phyloP scores from a whole-genome alignment of 495 filamentous ascomycete genomes.

The Daldinia childiae region DNA sequence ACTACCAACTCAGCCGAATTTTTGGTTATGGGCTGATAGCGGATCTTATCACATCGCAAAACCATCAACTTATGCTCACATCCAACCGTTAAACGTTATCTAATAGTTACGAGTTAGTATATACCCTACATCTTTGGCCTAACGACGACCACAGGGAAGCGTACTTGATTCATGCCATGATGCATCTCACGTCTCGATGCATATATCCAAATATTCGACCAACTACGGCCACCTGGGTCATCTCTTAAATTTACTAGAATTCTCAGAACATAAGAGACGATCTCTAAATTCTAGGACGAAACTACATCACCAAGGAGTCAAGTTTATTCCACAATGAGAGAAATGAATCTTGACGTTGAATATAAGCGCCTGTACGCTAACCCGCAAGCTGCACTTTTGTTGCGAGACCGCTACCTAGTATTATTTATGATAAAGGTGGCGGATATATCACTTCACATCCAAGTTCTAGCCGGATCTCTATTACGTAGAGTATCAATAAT shows the following conservation, averaged over 20 bases:
- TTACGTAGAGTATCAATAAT: not conserved
- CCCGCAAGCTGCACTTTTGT: not conserved
- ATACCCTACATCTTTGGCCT: not conserved
- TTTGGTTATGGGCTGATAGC: not conserved
- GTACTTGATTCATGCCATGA: not conserved
- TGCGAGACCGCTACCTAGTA: not conserved
- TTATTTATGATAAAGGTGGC: not conserved
- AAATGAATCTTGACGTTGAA: not conserved
- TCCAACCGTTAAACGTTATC: not conserved
- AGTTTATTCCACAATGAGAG: not conserved
- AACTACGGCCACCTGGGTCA: not conserved
- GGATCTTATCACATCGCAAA: not conserved
- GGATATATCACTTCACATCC: not conserved
- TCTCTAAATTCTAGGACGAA: not conserved
- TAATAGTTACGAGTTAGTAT: not conserved
- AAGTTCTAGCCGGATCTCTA: not conserved
- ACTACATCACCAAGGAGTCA: not conserved
- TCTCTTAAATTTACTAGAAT: not conserved
- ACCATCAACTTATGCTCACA: not conserved
- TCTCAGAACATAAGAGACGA: not conserved
- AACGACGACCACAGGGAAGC: not conserved
- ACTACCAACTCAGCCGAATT: not conserved
- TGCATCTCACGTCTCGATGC: not conserved
- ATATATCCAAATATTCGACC: not conserved
- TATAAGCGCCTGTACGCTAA: not conserved